Conservation (phyloP, 768 basidiomycete species). For the Phylloporus sp. region DNA sequence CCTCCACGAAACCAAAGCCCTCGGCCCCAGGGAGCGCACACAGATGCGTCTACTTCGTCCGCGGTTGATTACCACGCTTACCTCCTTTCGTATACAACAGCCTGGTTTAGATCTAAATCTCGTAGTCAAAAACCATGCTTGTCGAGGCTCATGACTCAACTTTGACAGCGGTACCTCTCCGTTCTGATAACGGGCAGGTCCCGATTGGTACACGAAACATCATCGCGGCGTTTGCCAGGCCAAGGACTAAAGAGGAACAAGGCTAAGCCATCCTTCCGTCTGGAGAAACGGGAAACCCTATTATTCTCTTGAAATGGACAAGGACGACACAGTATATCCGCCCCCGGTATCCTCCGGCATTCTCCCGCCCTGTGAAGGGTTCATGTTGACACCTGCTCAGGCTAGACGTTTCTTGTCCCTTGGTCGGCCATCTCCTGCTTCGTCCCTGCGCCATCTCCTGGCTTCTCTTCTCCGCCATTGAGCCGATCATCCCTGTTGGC, state of each 20-base stretch:
- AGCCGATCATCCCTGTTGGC: slow-evolving; percentile 19
- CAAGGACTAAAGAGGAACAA: slow-evolving; percentile 4
- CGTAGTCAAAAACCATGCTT: slow-evolving; percentile 21
- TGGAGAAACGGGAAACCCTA: slow-evolving; percentile 4
- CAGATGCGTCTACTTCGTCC: slow-evolving; percentile 9
- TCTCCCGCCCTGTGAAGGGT: slow-evolving; percentile 9
- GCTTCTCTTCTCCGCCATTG: slow-evolving; percentile 19
- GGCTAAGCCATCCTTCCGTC: background rate
- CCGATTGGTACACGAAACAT: slow-evolving; percentile 16
- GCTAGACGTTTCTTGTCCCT: slow-evolving; percentile 10
- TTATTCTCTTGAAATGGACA: background rate
- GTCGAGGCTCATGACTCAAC: slow-evolving; percentile 13
- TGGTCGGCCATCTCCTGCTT: slow-evolving; percentile 10
- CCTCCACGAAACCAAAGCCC: slow-evolving; percentile 10
- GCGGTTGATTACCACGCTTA: slow-evolving; percentile 24
- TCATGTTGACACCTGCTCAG: slow-evolving; percentile 3
- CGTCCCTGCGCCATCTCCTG: slow-evolving; percentile 16
- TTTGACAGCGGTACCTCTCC: slow-evolving; percentile 3
- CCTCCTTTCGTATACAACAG: slow-evolving; percentile 16
- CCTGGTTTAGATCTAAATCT: slow-evolving; percentile 14
- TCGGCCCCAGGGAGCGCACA: slow-evolving; percentile 26
- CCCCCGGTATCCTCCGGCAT: slow-evolving; percentile 20
- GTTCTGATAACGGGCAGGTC: slow-evolving; percentile 1
- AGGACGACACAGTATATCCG: background rate
- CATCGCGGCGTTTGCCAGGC: slow-evolving; percentile 11